A percentile compares a stretch with the other conserved stretches of the same genome.
Evolutionary conservation across 2,329 filamentous ascomycete genomes (phyloP).

Genomic region (Pseudogymnoascus sp.): DNA sequence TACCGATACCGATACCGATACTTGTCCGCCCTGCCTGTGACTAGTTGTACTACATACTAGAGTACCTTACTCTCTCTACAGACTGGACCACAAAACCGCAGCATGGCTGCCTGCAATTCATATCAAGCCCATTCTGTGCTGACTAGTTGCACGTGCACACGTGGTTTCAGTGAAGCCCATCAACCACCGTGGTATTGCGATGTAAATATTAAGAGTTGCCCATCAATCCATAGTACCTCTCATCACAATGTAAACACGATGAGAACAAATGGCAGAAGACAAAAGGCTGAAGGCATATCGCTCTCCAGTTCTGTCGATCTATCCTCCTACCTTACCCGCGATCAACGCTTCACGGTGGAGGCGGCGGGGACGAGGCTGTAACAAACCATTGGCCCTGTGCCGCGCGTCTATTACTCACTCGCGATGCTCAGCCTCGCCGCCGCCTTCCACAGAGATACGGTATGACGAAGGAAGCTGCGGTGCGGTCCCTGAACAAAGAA

Average conservation of each 20-base stretch:
- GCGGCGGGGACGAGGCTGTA: not conserved
- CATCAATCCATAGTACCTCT: not conserved
- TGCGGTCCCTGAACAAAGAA: not conserved
- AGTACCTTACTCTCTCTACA: not conserved
- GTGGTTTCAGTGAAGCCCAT: not conserved
- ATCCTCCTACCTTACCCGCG: not conserved
- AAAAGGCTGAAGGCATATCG: not conserved
- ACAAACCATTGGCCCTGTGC: slow-evolving; percentile 3
- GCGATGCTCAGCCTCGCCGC: slow-evolving; percentile 1
- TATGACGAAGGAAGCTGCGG: slow-evolving; percentile 1
- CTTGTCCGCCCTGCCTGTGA: too few species aligned
- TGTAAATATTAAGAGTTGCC: not conserved
- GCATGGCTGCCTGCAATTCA: too few species aligned
- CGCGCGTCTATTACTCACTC: slow-evolving; percentile 6
- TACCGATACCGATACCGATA: too few species aligned
- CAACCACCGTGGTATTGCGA: not conserved
- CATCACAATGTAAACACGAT: not conserved
- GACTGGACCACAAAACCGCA: too few species aligned
- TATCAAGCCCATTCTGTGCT: not conserved
- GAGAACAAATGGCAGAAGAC: too few species aligned
- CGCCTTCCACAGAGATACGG: slow-evolving; percentile 2
- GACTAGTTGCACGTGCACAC: slow-evolving; percentile 1
- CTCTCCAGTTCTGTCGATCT: not conserved
- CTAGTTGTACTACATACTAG: too few species aligned
- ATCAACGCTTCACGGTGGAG: not conserved